A percentile compares a stretch with the other conserved stretches of the same genome.
Evolutionary conservation across 257 asterid genomes (phyloP).

Genomic region (Rubia yunnanensis): DNA sequence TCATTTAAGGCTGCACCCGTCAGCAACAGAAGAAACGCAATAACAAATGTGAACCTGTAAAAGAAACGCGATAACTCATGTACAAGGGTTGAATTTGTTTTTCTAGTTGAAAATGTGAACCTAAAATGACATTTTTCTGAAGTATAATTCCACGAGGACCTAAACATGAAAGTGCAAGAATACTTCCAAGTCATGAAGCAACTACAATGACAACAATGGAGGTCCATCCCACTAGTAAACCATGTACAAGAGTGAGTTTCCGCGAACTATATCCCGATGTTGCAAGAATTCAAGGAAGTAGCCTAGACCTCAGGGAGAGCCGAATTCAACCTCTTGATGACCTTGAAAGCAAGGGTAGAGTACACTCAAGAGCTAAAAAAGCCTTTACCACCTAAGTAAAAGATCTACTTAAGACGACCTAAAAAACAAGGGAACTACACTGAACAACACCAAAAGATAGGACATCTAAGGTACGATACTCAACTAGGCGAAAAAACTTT

Average conservation of each 20-base stretch:
- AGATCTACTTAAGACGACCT: neutral
- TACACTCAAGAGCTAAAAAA: neutral
- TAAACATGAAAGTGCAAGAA: no score
- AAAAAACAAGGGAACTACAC: neutral
- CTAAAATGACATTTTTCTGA: neutral
- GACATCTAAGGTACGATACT: neutral
- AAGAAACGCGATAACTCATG: no score
- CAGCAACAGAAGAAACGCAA: slow-evolving; percentile 73
- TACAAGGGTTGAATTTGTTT: no score
- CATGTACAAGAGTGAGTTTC: neutral
- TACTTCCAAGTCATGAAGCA: neutral
- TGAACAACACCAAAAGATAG: neutral
- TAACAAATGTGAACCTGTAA: slow-evolving; percentile 81
- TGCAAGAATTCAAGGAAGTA: neutral
- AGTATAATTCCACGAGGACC: no score
- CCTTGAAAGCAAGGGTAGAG: neutral
- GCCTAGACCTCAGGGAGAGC: neutral
- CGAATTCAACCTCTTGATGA: neutral
- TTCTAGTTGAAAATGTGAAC: neutral
- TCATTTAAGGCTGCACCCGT: slow-evolving; percentile 91
- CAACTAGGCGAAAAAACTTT: neutral
- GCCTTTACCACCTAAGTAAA: no score
- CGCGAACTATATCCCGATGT: neutral
- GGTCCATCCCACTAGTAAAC: no score
- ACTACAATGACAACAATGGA: neutral